Percentiles rank a stretch among this genome's conserved stretches.
These are phyloP conservation scores for Colletotrichum theobromicola DNA, from an alignment of 2,329 filamentous ascomycete genomes.

Conservation along the genomic window DNA sequence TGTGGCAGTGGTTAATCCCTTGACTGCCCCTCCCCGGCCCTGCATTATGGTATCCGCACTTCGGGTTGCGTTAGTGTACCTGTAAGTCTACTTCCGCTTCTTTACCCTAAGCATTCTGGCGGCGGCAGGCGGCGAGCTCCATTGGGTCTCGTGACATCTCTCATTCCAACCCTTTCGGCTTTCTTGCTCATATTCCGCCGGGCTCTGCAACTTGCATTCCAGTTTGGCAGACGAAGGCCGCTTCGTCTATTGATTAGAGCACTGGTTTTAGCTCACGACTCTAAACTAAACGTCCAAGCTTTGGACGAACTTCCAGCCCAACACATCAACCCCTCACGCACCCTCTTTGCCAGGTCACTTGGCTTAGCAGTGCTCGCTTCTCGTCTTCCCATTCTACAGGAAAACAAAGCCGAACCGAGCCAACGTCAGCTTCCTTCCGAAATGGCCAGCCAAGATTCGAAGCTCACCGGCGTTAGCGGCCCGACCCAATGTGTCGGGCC, in stretches of 20 bases:
- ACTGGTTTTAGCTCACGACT: background rate
- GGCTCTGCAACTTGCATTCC: background rate
- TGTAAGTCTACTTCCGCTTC: background rate
- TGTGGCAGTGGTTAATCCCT: background rate
- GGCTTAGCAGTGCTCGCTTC: background rate
- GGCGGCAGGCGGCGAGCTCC: constrained; percentile 17
- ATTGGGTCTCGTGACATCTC: constrained; percentile 11
- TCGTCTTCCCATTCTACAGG: background rate
- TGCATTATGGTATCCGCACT: background rate
- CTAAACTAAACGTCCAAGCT: background rate
- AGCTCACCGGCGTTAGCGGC: constrained; percentile 11
- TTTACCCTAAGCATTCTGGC: background rate
- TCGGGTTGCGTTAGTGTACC: background rate
- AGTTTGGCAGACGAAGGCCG: background rate
- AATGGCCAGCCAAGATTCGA: constrained; percentile 11
- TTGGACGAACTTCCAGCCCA: background rate
- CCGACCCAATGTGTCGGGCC: constrained; percentile 75
- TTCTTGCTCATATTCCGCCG: background rate
- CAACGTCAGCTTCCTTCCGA: background rate
- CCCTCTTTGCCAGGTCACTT: background rate
- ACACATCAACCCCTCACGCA: background rate
- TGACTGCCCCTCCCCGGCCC: background rate
- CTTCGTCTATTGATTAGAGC: background rate
- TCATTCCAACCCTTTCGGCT: background rate
- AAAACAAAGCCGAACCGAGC: background rate